These are phyloP conservation scores for Papiliotrema nemorosa DNA, from an alignment of 1,284 basidiomycete genomes.

Conservation along the genomic window DNA sequence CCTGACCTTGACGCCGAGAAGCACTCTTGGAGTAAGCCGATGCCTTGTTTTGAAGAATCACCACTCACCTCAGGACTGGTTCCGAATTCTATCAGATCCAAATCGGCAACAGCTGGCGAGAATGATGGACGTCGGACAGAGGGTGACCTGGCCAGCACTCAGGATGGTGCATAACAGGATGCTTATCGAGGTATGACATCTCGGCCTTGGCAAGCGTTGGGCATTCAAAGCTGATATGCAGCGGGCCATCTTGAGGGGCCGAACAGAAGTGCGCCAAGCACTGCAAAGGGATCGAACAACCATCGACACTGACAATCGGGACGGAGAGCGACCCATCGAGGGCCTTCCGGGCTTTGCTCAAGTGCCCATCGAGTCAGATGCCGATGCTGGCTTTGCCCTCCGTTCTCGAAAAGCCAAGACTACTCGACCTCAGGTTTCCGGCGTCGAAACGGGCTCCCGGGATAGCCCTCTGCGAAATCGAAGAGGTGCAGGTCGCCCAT, in stretches of 20 bases:
- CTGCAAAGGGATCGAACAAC: conserved; percentile 40
- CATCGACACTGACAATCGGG: conserved; percentile 22
- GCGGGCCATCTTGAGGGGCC: conserved; percentile 75
- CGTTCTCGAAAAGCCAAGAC: conserved; percentile 17
- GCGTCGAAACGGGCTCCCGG: not conserved
- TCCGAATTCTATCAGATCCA: conserved; percentile 77
- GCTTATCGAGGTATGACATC: conserved; percentile 40
- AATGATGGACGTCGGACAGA: conserved; percentile 79
- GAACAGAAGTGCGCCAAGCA: conserved; percentile 64
- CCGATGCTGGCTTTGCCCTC: conserved; percentile 45
- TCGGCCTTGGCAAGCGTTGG: not conserved
- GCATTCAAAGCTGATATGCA: conserved; percentile 58
- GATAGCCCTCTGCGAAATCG: not conserved
- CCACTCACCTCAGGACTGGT: conserved; percentile 63
- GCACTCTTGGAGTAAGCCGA: conserved; percentile 61
- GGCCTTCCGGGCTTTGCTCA: conserved; percentile 13
- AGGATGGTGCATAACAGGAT: conserved; percentile 87
- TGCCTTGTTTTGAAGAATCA: not conserved
- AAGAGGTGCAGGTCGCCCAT: not conserved
- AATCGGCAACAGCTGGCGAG: conserved; percentile 70
- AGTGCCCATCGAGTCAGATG: conserved; percentile 50
- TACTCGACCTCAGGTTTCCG: not conserved
- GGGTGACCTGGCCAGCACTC: conserved; percentile 95
- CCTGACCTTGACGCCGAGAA: conserved; percentile 74
- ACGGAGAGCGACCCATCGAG: not conserved